Evolutionary conservation across 1,139 yeast genomes (phyloP).

Genomic region (Hyphopichia wangnamkhiaoensis): DNA sequence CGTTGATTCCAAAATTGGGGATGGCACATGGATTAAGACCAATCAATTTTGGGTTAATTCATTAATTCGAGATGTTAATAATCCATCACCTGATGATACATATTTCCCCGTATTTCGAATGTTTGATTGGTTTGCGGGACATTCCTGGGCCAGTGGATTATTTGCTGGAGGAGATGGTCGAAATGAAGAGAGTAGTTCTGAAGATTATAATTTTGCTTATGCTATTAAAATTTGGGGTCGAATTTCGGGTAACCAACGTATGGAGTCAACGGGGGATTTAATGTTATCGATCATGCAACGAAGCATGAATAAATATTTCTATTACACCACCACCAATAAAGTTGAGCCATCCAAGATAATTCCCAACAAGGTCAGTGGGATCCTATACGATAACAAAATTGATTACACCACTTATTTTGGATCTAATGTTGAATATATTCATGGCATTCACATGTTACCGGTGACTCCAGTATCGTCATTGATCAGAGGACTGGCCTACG

Average conservation of each 20-base stretch:
- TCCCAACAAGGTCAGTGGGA: slow-evolving; percentile 63
- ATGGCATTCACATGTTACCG: slow-evolving; percentile 37
- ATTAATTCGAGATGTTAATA: slow-evolving; percentile 65
- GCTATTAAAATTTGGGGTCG: slow-evolving; percentile 72
- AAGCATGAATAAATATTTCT: slow-evolving; percentile 55
- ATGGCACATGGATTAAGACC: slow-evolving; percentile 54
- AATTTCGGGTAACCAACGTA: slow-evolving; percentile 54
- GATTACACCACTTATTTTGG: slow-evolving; percentile 89
- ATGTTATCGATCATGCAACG: slow-evolving; percentile 59
- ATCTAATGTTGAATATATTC: slow-evolving; percentile 35
- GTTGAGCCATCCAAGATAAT: slow-evolving; percentile 52
- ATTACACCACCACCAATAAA: slow-evolving; percentile 47
- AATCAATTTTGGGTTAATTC: slow-evolving; percentile 63
- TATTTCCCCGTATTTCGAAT: slow-evolving; percentile 64
- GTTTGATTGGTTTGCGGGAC: slow-evolving; percentile 72
- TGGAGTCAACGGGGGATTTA: slow-evolving; percentile 64
- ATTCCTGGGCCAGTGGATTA: slow-evolving; percentile 72
- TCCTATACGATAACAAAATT: slow-evolving; percentile 70
- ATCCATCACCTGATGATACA: slow-evolving; percentile 52
- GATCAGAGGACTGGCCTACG: slow-evolving; percentile 69
- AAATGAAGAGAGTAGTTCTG: slow-evolving; percentile 68
- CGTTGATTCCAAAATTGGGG: slow-evolving; percentile 48
- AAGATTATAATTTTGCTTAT: slow-evolving; percentile 67
- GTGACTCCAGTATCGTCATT: slow-evolving; percentile 82
- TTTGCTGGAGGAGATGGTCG: slow-evolving; percentile 62